Base-by-base conservation (phyloP, 768 basidiomycete genomes). In the Chalciporus sphaerocephalus region DNA sequence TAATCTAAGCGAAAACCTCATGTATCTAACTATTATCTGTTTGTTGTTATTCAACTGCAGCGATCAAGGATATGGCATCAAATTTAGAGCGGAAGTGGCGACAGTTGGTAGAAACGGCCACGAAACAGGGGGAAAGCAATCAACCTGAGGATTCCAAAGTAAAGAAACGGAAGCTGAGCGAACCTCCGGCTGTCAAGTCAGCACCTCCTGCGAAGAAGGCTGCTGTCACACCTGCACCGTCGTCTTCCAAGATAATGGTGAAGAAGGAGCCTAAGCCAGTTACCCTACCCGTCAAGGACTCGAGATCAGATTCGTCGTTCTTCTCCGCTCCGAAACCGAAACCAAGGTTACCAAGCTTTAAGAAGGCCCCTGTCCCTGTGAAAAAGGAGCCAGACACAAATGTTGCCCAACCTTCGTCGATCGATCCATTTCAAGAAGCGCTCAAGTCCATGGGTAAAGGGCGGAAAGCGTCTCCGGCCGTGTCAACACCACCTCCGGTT, bases 1-100 rank as follows among this genome's bases (percentile, higher is more conserved):
- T 59, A 57, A 53, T 52, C 62, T 64, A 63, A 66, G 53, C 44
- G 53, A 53, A 60, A 51, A 59, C 53, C 36, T 56, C 58, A 70
- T 81, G 75, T 84, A 83, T 86, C 84, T 88, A 81, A 88, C 85
- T 60, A 67, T 59, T 46, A 57, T 65, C 68, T 61, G 66, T 67
- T 69, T 72, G 63, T 58, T 65, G 59, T 67, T 68, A 66, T 62
- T 56, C 58, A 52, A 53, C 54, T 53, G 66, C 75, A 92, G 89
- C 89, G 71, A 79, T 89, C 84, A 87, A 90, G 83, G 89, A 92
- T 72, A 88, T 92, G 86, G 89, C 89, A 58, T 80, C 79, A 64
- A 90, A 88, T 72, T 74, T 92, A 72, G 87, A 89, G 69, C 80
- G 80, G 59, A 82, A 81, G 72, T 92, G 89, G 90, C 80, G 86